These are phyloP conservation scores for Stenogyne calaminthoides DNA, from an alignment of 305 asterid species.

Conservation along the genomic window DNA sequence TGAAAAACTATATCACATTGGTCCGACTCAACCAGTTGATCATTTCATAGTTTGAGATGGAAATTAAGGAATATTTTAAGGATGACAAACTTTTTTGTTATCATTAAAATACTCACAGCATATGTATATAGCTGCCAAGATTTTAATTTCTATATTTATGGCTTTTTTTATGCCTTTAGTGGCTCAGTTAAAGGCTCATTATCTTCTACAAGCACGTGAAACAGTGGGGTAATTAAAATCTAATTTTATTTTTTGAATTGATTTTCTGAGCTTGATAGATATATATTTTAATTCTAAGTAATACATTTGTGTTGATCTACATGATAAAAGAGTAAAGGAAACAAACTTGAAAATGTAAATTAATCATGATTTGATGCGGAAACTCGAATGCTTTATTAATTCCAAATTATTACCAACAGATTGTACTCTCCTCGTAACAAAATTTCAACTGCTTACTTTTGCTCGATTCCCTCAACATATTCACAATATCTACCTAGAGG, in stretches of 20 bases:
- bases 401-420: background rate
- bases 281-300: too few species aligned
- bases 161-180: background rate
- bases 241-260: background rate
- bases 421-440: slow-evolving; percentile 20
- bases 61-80: slow-evolving; percentile 7
- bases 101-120: slow-evolving; percentile 4
- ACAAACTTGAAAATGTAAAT: too few species aligned
- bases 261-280: background rate
- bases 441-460: slow-evolving; percentile 42
- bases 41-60: slow-evolving; percentile 12
- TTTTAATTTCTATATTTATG: background rate
- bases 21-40: background rate
- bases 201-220: slow-evolving; percentile 23
- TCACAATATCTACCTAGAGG: slow-evolving; percentile 42
- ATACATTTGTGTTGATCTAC: too few species aligned
- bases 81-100: slow-evolving; percentile 2
- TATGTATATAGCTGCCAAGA: background rate
- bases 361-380: background rate
- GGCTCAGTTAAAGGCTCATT: background rate
- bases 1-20: slow-evolving; percentile 2
- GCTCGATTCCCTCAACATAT: slow-evolving; percentile 19
- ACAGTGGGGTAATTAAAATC: background rate
- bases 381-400: background rate
- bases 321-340: too few species aligned